A percentile compares a stretch with the other conserved stretches of the same genome.
phyloP scores from a whole-genome alignment of 192 early-diverging fungal genomes.

The Dispira parvispora region DNA sequence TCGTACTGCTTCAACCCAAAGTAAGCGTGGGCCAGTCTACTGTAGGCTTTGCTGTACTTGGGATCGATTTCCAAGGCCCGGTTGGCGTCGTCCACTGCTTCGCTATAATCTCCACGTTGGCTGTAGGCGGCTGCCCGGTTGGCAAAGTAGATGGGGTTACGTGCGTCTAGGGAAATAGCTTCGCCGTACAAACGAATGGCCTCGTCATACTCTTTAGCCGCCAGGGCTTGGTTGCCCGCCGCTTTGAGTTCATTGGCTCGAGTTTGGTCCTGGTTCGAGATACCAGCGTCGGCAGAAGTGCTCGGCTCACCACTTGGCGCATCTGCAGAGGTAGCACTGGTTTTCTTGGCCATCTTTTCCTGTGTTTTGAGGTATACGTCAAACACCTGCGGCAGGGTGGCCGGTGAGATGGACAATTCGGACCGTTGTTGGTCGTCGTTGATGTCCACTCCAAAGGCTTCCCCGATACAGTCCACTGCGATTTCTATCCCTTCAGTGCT shows the following conservation, averaged over 20 bases:
- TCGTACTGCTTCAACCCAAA: conserved; percentile 71
- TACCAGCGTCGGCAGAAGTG: neutral
- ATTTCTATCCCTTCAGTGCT: conserved; percentile 19
- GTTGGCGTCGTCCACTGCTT: conserved; percentile 77
- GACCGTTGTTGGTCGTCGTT: conserved; percentile 45
- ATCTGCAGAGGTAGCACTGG: neutral
- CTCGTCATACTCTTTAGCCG: conserved; percentile 61
- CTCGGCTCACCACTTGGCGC: neutral
- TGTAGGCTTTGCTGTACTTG: conserved; percentile 83
- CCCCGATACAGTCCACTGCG: conserved; percentile 87
- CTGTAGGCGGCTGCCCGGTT: conserved; percentile 96
- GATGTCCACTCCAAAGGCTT: conserved; percentile 79
- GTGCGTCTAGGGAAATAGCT: conserved; percentile 68
- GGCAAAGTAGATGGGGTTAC: conserved; percentile 89
- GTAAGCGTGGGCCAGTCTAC: conserved; percentile 47
- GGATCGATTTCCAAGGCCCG: conserved; percentile 73
- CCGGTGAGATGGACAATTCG: conserved; percentile 71
- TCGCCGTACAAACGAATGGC: conserved; percentile 81
- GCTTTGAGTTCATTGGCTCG: conserved; percentile 83
- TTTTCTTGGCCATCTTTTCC: conserved; percentile 32
- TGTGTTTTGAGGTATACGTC: conserved; percentile 79
- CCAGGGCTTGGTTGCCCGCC: conserved; percentile 67
- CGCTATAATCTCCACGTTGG: conserved; percentile 69
- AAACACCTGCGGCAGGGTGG: conserved; percentile 69
- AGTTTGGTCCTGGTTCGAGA: conserved; percentile 44